Base-by-base conservation (phyloP, 2,329 filamentous ascomycete species). In the Decorospora gaudefroyi region DNA sequence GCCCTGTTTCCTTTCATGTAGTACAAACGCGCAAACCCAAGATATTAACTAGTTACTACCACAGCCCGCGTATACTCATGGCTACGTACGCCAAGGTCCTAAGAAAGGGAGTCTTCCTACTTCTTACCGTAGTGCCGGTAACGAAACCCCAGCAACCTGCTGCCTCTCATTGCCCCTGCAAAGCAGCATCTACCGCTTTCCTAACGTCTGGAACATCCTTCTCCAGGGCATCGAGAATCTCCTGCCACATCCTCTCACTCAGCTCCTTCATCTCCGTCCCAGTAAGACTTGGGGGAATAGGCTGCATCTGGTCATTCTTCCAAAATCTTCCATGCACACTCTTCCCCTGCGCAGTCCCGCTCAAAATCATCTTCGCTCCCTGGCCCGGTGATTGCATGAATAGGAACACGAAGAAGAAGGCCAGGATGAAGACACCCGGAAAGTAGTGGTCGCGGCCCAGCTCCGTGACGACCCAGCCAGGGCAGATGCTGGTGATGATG, bases 401-500 rank as follows among this genome's bases (percentile, higher is more conserved):
- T 11, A 62, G 17, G 16, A 62, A 42, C n/a, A 57, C 36, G 21
- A 60, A 61, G 19, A 38, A 54, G 23, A 25, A 53, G n/a, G 23
- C 44, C 36, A 69, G 12, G 10, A 68, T 28, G 21, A 42, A 56
- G 3, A 65, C 10, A 5, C 61, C 61, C 4, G 62, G 60, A 16
- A 63, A 63, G 33, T 55, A 57, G 26, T 60, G 59, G 12, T 69
- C 68, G 21, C 68, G 57, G 0, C 53, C 65, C 10, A 72, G 52
- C 11, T 65, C 45, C 3, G 64, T 64, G 7, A 50, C 51, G 10
- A 67, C 66, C 25, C 51, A 29, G 6, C 69, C 68, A 6, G 67
- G 69, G 38, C 67, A 70, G 5, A 69, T 51, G n/a, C 67, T 69
- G 23, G 64, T 68, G 17, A 71, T 61, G 41, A 69, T 60, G 7